Evolutionary conservation across 176 grass and related monocot genomes (phyloP).

Genomic region (Avena eriantha): DNA sequence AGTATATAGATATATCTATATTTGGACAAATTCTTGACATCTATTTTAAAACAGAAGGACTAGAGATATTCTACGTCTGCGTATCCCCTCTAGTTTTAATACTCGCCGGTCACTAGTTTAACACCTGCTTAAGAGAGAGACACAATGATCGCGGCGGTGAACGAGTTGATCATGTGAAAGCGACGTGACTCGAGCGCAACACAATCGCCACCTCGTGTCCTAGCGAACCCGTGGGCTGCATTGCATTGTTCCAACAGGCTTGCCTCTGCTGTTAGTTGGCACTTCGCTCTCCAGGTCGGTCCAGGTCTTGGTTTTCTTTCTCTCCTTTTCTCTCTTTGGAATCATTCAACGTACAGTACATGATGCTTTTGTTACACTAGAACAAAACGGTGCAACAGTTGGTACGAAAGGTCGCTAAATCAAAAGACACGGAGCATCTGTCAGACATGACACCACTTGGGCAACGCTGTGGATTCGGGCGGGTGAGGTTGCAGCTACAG

Average conservation of each 20-base stretch:
- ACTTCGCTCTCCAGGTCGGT: slow-evolving; percentile 13
- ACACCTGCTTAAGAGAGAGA: not conserved
- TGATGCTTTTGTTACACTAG: not conserved
- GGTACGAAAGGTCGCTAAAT: not conserved
- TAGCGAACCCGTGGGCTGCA: not conserved
- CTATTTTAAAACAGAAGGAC: no score
- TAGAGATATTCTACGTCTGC: not conserved
- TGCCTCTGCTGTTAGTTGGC: slow-evolving; percentile 21
- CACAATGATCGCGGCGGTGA: not conserved
- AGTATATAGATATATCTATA: no score
- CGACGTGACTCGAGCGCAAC: not conserved
- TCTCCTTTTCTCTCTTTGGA: not conserved
- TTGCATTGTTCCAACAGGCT: not conserved
- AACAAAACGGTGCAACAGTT: not conserved
- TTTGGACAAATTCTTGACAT: no score
- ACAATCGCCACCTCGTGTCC: slow-evolving; percentile 1
- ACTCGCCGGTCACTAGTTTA: not conserved
- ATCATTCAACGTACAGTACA: not conserved
- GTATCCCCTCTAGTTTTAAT: not conserved
- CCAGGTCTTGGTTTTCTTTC: not conserved
- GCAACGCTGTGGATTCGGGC: slow-evolving; percentile 38
- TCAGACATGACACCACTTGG: slow-evolving; percentile 8
- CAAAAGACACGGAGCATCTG: slow-evolving; percentile 39
- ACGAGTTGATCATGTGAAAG: slow-evolving; percentile 24
- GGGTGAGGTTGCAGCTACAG: slow-evolving; percentile 22